Base-by-base conservation (phyloP, 179 eudicot genomes). In the Actinidia arguta region DNA sequence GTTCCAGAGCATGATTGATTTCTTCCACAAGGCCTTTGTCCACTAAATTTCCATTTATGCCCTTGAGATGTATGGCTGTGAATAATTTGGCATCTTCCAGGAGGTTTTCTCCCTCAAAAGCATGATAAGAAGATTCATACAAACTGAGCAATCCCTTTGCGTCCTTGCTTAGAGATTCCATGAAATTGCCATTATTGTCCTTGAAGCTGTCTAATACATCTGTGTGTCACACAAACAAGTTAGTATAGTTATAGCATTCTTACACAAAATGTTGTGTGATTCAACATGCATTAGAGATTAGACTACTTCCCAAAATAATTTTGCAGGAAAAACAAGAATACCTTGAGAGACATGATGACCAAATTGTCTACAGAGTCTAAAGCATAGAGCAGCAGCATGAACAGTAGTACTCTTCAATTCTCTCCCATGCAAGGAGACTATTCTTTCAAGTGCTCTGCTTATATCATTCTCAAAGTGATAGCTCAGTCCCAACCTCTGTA, bases 401-500 rank as follows among this genome's bases (percentile, higher is more conserved):
- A 76, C 31, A 6, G 0, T 36, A 36, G 5, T 36, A 44, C 48
- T 42, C 11, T 13, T 39, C 12, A 11, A 8, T 1, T 50, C 50
- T 52, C 1, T 20, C 31, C 54, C 27, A 12, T 73, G 59, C 1
- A 14, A 1, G 14, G 11, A 48, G 3, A 31, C 8, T 13, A 86
- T 36, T 76, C 63, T 64, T 24, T 55, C 59, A 27, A 90, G 54
- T 22, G 83, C 81, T 31, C 10, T 75, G 3, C 3, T 27, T 63
- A 88, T 83, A 9, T 74, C 77, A 24, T 79, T 51, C n/a, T 84
- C 52, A 74, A 90, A 88, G 63, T 76, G 90, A 66, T 85, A 24
- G 47, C 75, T 81, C 18, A 90, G 55, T 13, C 87, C 90, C 63
- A 86, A 83, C 52, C 87, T 66, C 77, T 88, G 87, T 17, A 86